Evolutionary conservation across 1,139 yeast species (phyloP).

Genomic region (Kodamaea ohmeri): DNA sequence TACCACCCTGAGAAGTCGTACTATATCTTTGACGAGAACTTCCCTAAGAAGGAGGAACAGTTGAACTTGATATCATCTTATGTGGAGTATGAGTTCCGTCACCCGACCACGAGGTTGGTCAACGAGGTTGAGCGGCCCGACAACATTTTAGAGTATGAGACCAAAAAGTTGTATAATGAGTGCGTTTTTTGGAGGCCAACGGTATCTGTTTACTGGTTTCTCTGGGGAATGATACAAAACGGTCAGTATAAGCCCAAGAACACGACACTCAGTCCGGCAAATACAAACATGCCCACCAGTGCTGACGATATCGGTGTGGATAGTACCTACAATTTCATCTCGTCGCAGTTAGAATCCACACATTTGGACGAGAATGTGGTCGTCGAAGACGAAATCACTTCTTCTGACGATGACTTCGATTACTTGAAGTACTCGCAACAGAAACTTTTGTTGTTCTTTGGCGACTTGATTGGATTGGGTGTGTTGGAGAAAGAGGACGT

Average conservation of each 20-base stretch:
- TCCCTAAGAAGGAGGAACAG: slow-evolving; percentile 68
- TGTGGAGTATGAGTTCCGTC: slow-evolving; percentile 51
- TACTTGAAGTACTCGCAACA: slow-evolving; percentile 74
- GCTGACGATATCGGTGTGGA: slow-evolving; percentile 34
- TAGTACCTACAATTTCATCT: slow-evolving; percentile 37
- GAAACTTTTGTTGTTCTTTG: slow-evolving; percentile 69
- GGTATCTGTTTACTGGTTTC: slow-evolving; percentile 76
- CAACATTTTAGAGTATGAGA: slow-evolving; percentile 44
- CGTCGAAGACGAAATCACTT: slow-evolving; percentile 35
- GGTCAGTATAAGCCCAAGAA: slow-evolving; percentile 35
- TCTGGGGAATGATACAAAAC: slow-evolving; percentile 89
- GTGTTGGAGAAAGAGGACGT: slow-evolving; percentile 41
- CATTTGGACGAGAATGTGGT: slow-evolving; percentile 24
- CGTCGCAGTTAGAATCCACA: slow-evolving; percentile 33
- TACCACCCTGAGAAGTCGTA: slow-evolving; percentile 64
- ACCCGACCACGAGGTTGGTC: slow-evolving; percentile 27
- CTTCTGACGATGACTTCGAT: slow-evolving; percentile 71
- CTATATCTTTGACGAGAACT: slow-evolving; percentile 51
- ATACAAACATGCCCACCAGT: slow-evolving; percentile 10
- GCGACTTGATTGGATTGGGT: slow-evolving; percentile 68
- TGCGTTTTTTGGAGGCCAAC: slow-evolving; percentile 77
- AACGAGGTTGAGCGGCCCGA: slow-evolving; percentile 21
- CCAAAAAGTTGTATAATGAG: slow-evolving; percentile 59
- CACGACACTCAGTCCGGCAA: neutral
- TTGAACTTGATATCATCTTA: slow-evolving; percentile 73